phyloP scores from a whole-genome alignment of 1,284 basidiomycete species.

The Trichosporon sp. region DNA sequence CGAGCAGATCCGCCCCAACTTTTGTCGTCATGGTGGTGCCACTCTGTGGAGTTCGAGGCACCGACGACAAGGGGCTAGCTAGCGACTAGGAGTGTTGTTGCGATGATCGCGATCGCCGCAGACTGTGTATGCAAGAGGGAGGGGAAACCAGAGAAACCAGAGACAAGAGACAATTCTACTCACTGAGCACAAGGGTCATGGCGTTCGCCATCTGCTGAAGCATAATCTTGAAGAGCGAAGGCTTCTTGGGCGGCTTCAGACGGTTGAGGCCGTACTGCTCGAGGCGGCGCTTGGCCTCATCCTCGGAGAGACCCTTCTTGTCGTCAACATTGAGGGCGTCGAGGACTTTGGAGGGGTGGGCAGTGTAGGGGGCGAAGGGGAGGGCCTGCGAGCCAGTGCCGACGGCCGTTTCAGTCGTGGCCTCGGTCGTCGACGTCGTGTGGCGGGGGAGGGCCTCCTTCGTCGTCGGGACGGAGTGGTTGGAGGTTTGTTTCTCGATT shows the following conservation, averaged over 20 bases:
- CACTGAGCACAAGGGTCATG: slow-evolving; percentile 46
- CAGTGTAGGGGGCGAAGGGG: slow-evolving; percentile 39
- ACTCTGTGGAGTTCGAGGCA: too few species aligned
- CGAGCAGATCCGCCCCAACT: too few species aligned
- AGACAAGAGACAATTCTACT: too few species aligned
- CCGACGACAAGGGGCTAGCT: too few species aligned
- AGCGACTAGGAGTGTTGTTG: too few species aligned
- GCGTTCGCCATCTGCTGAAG: slow-evolving; percentile 46
- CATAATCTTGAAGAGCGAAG: slow-evolving; percentile 33
- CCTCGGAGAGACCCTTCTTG: slow-evolving; percentile 33
- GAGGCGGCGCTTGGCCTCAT: slow-evolving; percentile 31
- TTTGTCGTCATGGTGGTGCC: too few species aligned
- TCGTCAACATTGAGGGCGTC: slow-evolving; percentile 38
- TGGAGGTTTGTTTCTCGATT: not conserved
- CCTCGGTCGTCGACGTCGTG: not conserved
- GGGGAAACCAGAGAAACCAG: too few species aligned
- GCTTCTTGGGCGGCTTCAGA: slow-evolving; percentile 45
- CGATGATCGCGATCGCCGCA: not conserved
- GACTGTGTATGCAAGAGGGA: not conserved
- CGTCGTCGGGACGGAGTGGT: not conserved
- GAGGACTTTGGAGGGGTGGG: slow-evolving; percentile 33
- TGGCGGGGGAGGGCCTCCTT: not conserved
- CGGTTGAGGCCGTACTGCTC: slow-evolving; percentile 47
- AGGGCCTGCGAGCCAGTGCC: slow-evolving; percentile 9
- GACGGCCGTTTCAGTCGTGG: not conserved